Evolutionary conservation across 2,329 filamentous ascomycete genomes (phyloP).

Genomic region (Ophiostoma perfectum): DNA sequence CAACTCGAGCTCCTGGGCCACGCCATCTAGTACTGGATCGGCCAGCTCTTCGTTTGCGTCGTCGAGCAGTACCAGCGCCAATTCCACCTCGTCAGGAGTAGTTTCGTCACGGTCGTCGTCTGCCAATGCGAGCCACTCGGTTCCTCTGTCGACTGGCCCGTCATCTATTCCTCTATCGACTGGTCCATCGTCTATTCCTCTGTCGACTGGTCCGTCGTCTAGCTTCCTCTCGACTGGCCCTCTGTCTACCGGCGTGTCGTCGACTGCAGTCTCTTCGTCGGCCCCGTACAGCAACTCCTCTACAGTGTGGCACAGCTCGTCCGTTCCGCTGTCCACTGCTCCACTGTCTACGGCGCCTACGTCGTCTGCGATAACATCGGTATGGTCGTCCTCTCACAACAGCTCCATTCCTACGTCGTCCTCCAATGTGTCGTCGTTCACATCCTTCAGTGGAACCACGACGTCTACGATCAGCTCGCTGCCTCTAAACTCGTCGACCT

Average conservation of each 20-base stretch:
- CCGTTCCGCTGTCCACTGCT: neutral
- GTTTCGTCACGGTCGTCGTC: neutral
- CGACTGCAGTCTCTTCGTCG: neutral
- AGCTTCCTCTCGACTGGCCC: slow-evolving; percentile 1
- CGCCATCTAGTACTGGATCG: neutral
- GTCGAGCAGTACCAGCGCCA: neutral
- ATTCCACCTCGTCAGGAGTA: neutral
- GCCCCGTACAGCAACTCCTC: slow-evolving; percentile 12
- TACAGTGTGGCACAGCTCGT: neutral
- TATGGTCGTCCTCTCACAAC: neutral
- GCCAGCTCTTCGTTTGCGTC: neutral
- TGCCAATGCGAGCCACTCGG: neutral
- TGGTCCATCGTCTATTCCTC: neutral
- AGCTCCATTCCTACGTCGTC: neutral
- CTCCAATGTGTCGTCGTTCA: no score
- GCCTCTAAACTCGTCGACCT: neutral
- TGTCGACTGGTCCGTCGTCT: neutral
- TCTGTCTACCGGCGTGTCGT: slow-evolving; percentile 2
- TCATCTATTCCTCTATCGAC: slow-evolving; percentile 2
- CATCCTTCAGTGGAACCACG: neutral
- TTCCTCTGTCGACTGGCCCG: neutral
- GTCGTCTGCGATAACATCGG: neutral
- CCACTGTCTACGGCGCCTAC: neutral
- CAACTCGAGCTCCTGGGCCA: slow-evolving; percentile 4
- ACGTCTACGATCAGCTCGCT: neutral